These are phyloP conservation scores for Venturia aucupariae DNA, from an alignment of 2,329 filamentous ascomycete species.

Conservation along the genomic window DNA sequence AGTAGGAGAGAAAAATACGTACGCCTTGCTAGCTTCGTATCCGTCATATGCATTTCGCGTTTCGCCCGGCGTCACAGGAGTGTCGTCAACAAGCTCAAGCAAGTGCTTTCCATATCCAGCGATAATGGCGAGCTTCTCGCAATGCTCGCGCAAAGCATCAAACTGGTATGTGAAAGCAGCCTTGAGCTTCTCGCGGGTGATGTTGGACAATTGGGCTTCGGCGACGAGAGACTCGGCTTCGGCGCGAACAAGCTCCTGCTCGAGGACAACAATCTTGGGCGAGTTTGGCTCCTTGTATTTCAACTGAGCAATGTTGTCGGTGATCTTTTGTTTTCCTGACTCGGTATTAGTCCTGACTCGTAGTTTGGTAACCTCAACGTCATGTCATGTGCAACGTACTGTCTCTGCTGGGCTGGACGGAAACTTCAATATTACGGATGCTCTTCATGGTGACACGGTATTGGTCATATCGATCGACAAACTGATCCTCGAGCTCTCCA, in stretches of 20 bases:
- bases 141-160: conserved; percentile 92
- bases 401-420: conserved; percentile 94
- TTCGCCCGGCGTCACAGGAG: conserved; percentile 92
- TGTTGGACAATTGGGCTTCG: conserved; percentile 97
- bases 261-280: conserved; percentile 91
- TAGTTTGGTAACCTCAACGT: neutral
- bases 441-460: conserved; percentile 99
- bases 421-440: conserved; percentile 97
- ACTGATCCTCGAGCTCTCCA: conserved; percentile 95
- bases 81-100: conserved; percentile 93
- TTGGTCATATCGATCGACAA: conserved; percentile 97
- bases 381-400: conserved; percentile 47
- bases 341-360: conserved; percentile 1
- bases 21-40: conserved; percentile 92
- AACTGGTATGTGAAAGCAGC: conserved; percentile 97
- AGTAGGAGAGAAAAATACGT: conserved; percentile 21
- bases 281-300: conserved; percentile 99
- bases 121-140: conserved; percentile 96
- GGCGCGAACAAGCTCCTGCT: conserved; percentile 96
- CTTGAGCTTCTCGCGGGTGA: conserved; percentile 98
- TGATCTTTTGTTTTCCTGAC: conserved; percentile 94
- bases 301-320: conserved; percentile 94
- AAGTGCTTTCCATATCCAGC: conserved; percentile 97
- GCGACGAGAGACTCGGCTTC: conserved; percentile 98
- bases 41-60: conserved; percentile 93